phyloP scores from a whole-genome alignment of 768 basidiomycete genomes.

The Xerocomus potaroensis region DNA sequence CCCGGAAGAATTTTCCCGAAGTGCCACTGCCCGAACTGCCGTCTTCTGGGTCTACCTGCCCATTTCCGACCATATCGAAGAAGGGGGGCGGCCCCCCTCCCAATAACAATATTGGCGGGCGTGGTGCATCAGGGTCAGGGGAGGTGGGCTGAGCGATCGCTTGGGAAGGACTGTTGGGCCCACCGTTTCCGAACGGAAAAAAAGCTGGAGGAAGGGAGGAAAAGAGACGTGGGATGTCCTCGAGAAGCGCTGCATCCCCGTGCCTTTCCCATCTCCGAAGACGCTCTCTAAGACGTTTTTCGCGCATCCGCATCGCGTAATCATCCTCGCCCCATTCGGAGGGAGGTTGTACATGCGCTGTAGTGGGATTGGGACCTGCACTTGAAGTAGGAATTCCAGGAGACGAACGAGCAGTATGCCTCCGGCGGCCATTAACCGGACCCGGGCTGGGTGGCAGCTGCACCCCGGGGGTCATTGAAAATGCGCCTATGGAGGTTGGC shows the following conservation, averaged over 20 bases:
- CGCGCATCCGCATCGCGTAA: constrained; percentile 59
- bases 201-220: constrained; percentile 21
- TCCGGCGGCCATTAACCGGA: constrained; percentile 1
- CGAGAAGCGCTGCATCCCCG: constrained; percentile 48
- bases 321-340: constrained; percentile 67
- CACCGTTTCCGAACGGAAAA: constrained; percentile 1
- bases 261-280: constrained; percentile 72
- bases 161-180: constrained; percentile 7
- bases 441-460: constrained; percentile 8
- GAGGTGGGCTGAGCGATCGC: constrained; percentile 24
- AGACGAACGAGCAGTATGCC: constrained; percentile 16
- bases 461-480: constrained; percentile 6
- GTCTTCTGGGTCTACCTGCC: constrained; percentile 16
- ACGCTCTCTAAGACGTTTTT: constrained; percentile 66
- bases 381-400: constrained; percentile 32
- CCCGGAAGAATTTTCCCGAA: constrained; percentile 53
- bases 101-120: constrained; percentile 23
- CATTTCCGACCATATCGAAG: constrained; percentile 23
- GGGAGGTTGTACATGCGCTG: constrained; percentile 1
- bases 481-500: constrained; percentile 9
- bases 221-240: constrained; percentile 59
- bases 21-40: constrained; percentile 8
- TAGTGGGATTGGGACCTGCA: constrained; percentile 25
- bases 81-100: constrained; percentile 21
- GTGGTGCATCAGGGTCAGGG: constrained; percentile 24